phyloP scores from a whole-genome alignment of 371 early-diverging fungal genomes.

The Rhizomucor pusillus region DNA sequence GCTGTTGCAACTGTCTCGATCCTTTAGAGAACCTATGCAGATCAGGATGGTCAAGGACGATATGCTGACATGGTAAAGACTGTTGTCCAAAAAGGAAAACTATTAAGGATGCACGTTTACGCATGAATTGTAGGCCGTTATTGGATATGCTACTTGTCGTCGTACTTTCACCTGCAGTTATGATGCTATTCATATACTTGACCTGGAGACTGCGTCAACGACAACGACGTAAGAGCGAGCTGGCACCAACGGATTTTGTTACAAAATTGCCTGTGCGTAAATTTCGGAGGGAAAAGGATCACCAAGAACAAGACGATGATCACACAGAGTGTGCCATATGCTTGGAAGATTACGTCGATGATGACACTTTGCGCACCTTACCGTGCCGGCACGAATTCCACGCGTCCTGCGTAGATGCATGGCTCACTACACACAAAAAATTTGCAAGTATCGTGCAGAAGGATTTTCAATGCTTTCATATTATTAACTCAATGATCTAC shows the following conservation, averaged over 20 bases:
- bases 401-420: slow-evolving; percentile 86
- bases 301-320: slow-evolving; percentile 52
- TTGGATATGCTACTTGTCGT: slow-evolving; percentile 72
- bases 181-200: slow-evolving; percentile 74
- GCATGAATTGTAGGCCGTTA: slow-evolving; percentile 48
- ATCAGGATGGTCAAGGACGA: slow-evolving; percentile 43
- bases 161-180: slow-evolving; percentile 70
- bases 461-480: background rate
- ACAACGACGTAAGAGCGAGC: slow-evolving; percentile 68
- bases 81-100: background rate
- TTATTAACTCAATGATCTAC: slow-evolving; percentile 2
- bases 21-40: slow-evolving; percentile 30
- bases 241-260: slow-evolving; percentile 75
- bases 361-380: slow-evolving; percentile 76
- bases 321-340: slow-evolving; percentile 92
- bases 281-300: slow-evolving; percentile 47
- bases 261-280: slow-evolving; percentile 66
- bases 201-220: slow-evolving; percentile 72
- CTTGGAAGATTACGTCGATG: slow-evolving; percentile 86
- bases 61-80: slow-evolving; percentile 42
- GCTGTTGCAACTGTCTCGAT: slow-evolving; percentile 38
- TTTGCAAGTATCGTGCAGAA: slow-evolving; percentile 52
- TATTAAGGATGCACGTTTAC: background rate
- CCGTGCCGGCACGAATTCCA: slow-evolving; percentile 96
- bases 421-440: slow-evolving; percentile 80